Evolutionary conservation across 1,284 basidiomycete species (phyloP), one percentile per base, ranked within the genome.

Genomic region (Ustilago nuda): DNA sequence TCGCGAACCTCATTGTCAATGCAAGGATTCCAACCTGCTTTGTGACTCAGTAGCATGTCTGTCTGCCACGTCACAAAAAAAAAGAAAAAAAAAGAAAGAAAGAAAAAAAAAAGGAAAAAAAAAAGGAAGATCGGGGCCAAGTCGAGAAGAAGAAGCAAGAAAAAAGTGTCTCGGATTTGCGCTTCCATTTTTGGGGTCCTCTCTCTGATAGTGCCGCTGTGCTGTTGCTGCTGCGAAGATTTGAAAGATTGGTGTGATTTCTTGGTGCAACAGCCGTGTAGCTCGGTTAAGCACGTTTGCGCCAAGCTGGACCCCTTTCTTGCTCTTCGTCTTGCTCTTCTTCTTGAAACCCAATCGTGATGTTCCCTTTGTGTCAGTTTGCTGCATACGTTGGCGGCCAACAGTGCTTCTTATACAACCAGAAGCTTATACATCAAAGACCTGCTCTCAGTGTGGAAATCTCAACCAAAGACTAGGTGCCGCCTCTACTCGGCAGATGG

Each of bases 231-330:
- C 15, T 43, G 9, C n/a, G 39, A 43, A 17, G 15, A 15, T 43
- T 43, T 43, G 13, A 43, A 45, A 45, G 11, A 27, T 27, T 27
- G 1, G 19, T 54, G 33, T 54, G 52, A 54, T 54, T 54, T 54
- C 52, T 9, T 54, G 33, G 52, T 36, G 48, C 23, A 8, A 43
- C 43, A 15, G 43, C 43, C 7, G 6, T 45, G 43, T 19, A 43
- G 55, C 55, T 45, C 39, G 55, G 27, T 35, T 39, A 36, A 41
- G 55, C 43, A 56, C 15, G 0, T 13, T 33, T 56, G 55, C n/a
- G 32, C 55, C 55, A 41, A 48, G 43, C 32, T 58, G 45, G 56
- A 58, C 56, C 56, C 56, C 56, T 58, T 58, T 58, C 56, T 58
- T 58, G 45, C 23, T 35, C n/a, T 19, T 45, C 43, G 13, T 43